Conservation (phyloP, 805 yeast species). For the Starmerella powellii region DNA sequence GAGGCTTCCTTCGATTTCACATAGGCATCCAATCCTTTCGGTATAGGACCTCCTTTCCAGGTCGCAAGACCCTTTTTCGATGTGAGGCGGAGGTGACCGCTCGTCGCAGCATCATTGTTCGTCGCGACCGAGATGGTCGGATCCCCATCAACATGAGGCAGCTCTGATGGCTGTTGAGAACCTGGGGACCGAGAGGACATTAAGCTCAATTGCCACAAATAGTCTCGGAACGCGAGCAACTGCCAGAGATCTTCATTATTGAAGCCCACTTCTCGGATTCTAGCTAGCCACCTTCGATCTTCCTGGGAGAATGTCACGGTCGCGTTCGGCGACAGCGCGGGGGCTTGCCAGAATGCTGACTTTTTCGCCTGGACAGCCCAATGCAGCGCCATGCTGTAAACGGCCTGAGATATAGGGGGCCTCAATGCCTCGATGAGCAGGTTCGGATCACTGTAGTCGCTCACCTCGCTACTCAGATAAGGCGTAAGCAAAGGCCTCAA, state of each 20-base stretch:
- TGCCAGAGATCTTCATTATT: slow-evolving; percentile 72
- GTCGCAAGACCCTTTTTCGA: slow-evolving; percentile 5
- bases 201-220: slow-evolving; percentile 36
- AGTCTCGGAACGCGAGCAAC: slow-evolving; percentile 54
- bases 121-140: background rate
- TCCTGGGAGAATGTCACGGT: slow-evolving; percentile 23
- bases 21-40: slow-evolving; percentile 12
- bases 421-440: slow-evolving; percentile 51
- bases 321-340: background rate
- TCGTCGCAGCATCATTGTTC: background rate
- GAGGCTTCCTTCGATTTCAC: slow-evolving; percentile 25
- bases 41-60: slow-evolving; percentile 15
- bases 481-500: slow-evolving; percentile 70
- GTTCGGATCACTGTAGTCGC: slow-evolving; percentile 52
- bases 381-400: slow-evolving; percentile 47
- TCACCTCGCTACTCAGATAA: slow-evolving; percentile 63
- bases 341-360: slow-evolving; percentile 67
- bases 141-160: background rate
- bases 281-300: slow-evolving; percentile 45
- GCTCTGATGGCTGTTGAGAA: slow-evolving; percentile 2
- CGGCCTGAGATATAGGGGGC: slow-evolving; percentile 52
- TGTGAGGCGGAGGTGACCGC: background rate
- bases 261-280: slow-evolving; percentile 61
- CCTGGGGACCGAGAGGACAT: slow-evolving; percentile 1
- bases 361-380: slow-evolving; percentile 59